phyloP scores from a whole-genome alignment of 2,329 filamentous ascomycete species.

The Pyrenophora seminiperda region DNA sequence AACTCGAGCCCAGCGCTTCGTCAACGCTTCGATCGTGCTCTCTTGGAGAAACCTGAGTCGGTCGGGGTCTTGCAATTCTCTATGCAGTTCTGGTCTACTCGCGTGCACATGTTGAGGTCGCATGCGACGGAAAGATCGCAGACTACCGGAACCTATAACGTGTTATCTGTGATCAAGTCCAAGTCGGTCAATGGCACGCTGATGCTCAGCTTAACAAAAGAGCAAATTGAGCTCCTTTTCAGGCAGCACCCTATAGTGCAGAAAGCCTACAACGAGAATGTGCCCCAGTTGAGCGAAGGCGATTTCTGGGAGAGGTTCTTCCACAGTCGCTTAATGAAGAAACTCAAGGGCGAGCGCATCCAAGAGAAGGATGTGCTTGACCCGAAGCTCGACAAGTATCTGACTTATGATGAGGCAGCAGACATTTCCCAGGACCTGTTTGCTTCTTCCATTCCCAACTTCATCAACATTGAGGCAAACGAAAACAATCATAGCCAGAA shows the following conservation, averaged over 20 bases:
- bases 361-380: slow-evolving; percentile 78
- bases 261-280: slow-evolving; percentile 89
- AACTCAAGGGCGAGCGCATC: slow-evolving; percentile 86
- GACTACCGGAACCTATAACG: slow-evolving; percentile 88
- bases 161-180: slow-evolving; percentile 86
- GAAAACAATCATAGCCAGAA: slow-evolving; percentile 91
- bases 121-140: slow-evolving; percentile 90
- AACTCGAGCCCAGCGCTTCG: slow-evolving; percentile 76
- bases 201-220: slow-evolving; percentile 83
- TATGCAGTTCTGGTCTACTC: slow-evolving; percentile 90
- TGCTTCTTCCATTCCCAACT: slow-evolving; percentile 76
- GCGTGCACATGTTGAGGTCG: slow-evolving; percentile 82
- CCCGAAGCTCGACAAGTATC: slow-evolving; percentile 82
- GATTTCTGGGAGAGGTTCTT: slow-evolving; percentile 97
- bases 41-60: slow-evolving; percentile 80
- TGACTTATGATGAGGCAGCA: slow-evolving; percentile 70
- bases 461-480: slow-evolving; percentile 91
- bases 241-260: slow-evolving; percentile 89
- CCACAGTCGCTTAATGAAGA: slow-evolving; percentile 85
- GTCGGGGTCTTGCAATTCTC: slow-evolving; percentile 83
- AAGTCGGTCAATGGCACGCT: slow-evolving; percentile 70
- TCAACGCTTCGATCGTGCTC: slow-evolving; percentile 84
- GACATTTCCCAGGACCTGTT: slow-evolving; percentile 52
- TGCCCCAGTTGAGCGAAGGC: slow-evolving; percentile 72
- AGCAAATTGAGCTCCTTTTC: slow-evolving; percentile 93